These are phyloP conservation scores for Mortierella sp. DNA, from an alignment of 371 early-diverging fungal species.

Conservation along the genomic window DNA sequence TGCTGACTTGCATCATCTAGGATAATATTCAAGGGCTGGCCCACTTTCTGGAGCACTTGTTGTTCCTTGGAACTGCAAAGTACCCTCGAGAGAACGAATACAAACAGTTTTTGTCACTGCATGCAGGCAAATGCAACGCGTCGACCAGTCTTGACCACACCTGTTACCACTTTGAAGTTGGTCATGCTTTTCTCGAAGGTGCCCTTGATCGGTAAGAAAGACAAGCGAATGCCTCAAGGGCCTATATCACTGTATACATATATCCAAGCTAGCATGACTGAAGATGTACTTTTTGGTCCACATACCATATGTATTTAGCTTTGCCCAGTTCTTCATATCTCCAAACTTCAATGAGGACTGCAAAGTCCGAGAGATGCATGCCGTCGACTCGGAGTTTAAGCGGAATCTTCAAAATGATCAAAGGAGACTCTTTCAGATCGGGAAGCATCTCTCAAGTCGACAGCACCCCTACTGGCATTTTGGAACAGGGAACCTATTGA, in stretches of 20 bases:
- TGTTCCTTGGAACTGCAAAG: constrained; percentile 86
- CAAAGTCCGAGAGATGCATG: constrained; percentile 91
- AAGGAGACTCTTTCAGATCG: constrained; percentile 87
- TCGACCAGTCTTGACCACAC: constrained; percentile 88
- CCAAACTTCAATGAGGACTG: constrained; percentile 87
- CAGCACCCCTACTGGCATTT: constrained; percentile 89
- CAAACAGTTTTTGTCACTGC: constrained; percentile 81
- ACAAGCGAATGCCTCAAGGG: too few species aligned
- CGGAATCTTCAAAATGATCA: constrained; percentile 87
- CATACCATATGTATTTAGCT: constrained; percentile 50
- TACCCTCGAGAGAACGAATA: constrained; percentile 96
- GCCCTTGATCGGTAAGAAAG: constrained; percentile 89
- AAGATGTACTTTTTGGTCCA: background rate
- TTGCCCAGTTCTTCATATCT: constrained; percentile 92
- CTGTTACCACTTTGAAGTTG: constrained; percentile 94
- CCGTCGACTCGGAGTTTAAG: constrained; percentile 96
- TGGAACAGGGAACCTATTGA: constrained; percentile 83
- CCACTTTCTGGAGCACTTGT: constrained; percentile 98
- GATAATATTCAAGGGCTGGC: constrained; percentile 90
- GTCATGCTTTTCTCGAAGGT: constrained; percentile 83
- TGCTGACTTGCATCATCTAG: constrained; percentile 22
- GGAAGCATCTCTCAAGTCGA: constrained; percentile 77
- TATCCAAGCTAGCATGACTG: too few species aligned
- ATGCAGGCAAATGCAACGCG: constrained; percentile 96
- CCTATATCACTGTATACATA: too few species aligned